Conservation (phyloP, 805 yeast species). For the Ogataea henricii region DNA sequence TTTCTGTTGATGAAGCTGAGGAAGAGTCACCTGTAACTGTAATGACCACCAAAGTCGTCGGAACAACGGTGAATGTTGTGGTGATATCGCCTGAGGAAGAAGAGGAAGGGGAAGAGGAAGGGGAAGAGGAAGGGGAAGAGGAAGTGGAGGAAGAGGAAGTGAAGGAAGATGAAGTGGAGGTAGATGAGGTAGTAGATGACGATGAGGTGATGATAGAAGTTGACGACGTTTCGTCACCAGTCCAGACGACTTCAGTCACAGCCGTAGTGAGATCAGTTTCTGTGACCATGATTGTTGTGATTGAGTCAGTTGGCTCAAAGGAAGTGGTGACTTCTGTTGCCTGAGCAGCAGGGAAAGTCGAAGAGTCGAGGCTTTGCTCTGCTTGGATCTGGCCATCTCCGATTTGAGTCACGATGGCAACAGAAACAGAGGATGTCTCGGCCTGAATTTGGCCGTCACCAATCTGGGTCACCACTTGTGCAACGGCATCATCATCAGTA, state of each 20-base stretch:
- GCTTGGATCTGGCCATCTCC: slow-evolving; percentile 48
- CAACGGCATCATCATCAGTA: slow-evolving; percentile 25
- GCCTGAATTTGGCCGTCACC: slow-evolving; percentile 52
- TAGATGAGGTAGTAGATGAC: slow-evolving; percentile 12
- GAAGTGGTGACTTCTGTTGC: not conserved
- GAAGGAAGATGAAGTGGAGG: slow-evolving; percentile 18
- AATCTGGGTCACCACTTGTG: slow-evolving; percentile 43
- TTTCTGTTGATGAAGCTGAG: slow-evolving; percentile 25
- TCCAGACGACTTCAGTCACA: slow-evolving; percentile 11
- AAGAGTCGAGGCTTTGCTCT: not conserved
- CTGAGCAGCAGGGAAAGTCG: not conserved
- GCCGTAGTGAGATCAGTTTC: slow-evolving; percentile 16
- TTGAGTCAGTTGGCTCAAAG: not conserved
- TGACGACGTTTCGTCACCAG: slow-evolving; percentile 9
- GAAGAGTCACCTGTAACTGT: slow-evolving; percentile 32
- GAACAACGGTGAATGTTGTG: slow-evolving; percentile 31
- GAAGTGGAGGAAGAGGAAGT: slow-evolving; percentile 7
- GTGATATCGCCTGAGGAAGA: slow-evolving; percentile 30
- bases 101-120: not conserved
- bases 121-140: not conserved
- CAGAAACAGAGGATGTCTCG: slow-evolving; percentile 35
- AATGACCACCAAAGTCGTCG: slow-evolving; percentile 32
- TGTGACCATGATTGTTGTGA: not conserved
- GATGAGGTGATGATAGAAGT: too few species aligned
- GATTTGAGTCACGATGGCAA: slow-evolving; percentile 46